Evolutionary conservation across 73 alveolate genomes (phyloP), one percentile per base, ranked within the genome.

Genomic region (Loxodes magnus): DNA sequence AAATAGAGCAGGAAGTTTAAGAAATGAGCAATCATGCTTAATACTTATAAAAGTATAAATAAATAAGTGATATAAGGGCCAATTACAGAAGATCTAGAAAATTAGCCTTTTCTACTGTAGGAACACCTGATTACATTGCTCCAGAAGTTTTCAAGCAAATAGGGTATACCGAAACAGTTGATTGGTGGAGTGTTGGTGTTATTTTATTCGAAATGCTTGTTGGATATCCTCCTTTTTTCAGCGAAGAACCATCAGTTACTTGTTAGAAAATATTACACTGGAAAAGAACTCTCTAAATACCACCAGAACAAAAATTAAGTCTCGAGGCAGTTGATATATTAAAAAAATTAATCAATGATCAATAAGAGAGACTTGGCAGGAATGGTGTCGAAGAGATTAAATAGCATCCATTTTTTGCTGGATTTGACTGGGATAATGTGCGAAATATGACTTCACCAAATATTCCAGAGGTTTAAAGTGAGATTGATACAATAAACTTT

Each of bases 121-220:
- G 98, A 37, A 91, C 98, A 4, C 98, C 98, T 4, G 98, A 91
- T 76, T 91, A 91, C 43, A 91, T 91, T 3, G 98, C 98, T 0
- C 98, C 98, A 0, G 98, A 91, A 69, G 96, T 91, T 10, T 87
- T 91, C 41, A 92, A 94, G n/a, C 49, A 87, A 28, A 51, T 77
- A 65, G 91, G 94, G 6, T 67, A 67, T 35, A 51, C 28, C 61
- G 82, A 67, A 25, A 60, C 77, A 4, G 89, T 88, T 12, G 98
- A 91, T 67, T 91, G 95, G 93, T 83, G 95, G 95, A 69, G 89
- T 44, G 69, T 83, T 16, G 95, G 95, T 27, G 95, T 80, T 22
- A 83, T 83, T 24, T 56, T 83, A 42, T 83, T 83, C 55, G 95
- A 83, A 65, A 83, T 83, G 95, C 59, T 83, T 28, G 88, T 79